These are phyloP conservation scores for Yamadazyma phyllophila DNA, from an alignment of 805 yeast species.

Conservation along the genomic window DNA sequence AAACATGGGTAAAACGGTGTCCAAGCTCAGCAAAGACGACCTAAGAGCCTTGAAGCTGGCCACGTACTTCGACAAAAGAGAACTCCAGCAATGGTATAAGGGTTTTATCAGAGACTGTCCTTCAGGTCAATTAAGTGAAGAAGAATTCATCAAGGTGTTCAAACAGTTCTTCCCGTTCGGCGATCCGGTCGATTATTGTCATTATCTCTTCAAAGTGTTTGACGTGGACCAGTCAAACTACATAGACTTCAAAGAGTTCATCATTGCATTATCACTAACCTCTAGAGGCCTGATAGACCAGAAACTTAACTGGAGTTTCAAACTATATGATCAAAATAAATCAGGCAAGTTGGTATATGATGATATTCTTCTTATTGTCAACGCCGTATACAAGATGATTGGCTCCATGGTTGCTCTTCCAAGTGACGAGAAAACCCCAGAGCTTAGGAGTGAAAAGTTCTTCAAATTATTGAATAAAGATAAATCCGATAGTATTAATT, in stretches of 20 bases:
- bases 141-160: constrained; percentile 87
- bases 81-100: constrained; percentile 97
- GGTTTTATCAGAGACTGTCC: constrained; percentile 96
- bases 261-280: constrained; percentile 80
- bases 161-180: constrained; percentile 98
- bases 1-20: constrained; percentile 85
- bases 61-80: constrained; percentile 90
- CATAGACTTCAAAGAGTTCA: constrained; percentile 90
- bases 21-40: constrained; percentile 89
- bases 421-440: constrained; percentile 91
- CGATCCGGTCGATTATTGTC: constrained; percentile 89
- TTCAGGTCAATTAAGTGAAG: constrained; percentile 77
- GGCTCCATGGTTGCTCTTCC: constrained; percentile 89
- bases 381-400: constrained; percentile 89
- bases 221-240: constrained; percentile 78
- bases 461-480: constrained; percentile 73
- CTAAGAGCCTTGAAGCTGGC: constrained; percentile 75
- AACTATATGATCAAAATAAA: constrained; percentile 76
- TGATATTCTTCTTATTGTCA: constrained; percentile 77
- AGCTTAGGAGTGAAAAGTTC: constrained; percentile 76
- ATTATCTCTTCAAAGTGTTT: constrained; percentile 82
- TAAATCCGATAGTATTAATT: constrained; percentile 61
- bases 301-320: constrained; percentile 86
- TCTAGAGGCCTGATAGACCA: constrained; percentile 84
- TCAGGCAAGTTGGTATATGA: constrained; percentile 73